A percentile compares a stretch with the other conserved stretches of the same genome.
Evolutionary conservation across 179 eudicot genomes (phyloP).

Genomic region (Camellia oleifera): DNA sequence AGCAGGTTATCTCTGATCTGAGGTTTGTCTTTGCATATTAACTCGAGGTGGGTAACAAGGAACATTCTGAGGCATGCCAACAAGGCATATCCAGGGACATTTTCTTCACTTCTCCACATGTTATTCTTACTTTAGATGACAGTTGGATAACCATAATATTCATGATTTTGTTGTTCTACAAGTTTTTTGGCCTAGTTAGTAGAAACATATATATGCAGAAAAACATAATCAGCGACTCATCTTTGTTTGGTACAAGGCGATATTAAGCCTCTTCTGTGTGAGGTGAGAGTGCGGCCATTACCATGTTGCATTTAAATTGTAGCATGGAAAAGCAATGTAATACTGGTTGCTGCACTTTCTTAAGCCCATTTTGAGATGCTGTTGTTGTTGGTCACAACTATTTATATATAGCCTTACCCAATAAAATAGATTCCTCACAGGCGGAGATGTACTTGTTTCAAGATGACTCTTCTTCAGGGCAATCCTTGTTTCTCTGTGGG

Average conservation of each 20-base stretch:
- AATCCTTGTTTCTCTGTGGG: background rate
- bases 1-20: background rate
- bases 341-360: background rate
- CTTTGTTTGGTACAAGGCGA: too few species aligned
- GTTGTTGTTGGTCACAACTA: background rate
- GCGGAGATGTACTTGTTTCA: background rate
- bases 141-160: too few species aligned
- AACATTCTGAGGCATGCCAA: background rate
- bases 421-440: background rate
- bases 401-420: background rate
- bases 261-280: background rate
- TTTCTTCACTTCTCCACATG: too few species aligned
- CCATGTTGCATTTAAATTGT: background rate
- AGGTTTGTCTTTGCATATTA: background rate
- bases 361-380: slow-evolving; percentile 7
- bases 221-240: too few species aligned
- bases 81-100: too few species aligned
- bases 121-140: too few species aligned
- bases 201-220: too few species aligned
- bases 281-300: background rate
- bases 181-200: too few species aligned
- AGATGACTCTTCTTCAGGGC: background rate
- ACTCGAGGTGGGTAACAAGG: background rate
- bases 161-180: too few species aligned
- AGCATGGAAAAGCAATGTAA: background rate